Conservation (phyloP, 2,329 filamentous ascomycete species). For the Bipolaris cookei region DNA sequence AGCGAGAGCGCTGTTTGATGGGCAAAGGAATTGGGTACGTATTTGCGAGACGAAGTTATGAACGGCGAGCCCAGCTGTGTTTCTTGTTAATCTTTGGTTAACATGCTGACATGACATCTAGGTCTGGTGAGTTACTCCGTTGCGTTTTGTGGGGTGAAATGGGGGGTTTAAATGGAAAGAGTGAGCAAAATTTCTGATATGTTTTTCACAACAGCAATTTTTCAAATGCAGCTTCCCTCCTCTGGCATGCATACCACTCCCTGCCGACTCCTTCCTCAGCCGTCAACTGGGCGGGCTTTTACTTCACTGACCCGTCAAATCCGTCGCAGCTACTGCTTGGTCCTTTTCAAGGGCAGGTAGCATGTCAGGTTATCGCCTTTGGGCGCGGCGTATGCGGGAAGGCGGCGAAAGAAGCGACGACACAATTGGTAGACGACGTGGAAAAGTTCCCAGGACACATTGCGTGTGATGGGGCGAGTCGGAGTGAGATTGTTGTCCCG, state of each 20-base stretch:
- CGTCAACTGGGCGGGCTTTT: conserved; percentile 80
- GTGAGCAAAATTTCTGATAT: neutral
- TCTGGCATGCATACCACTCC: conserved; percentile 82
- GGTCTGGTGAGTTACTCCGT: conserved; percentile 7
- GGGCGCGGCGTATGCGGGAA: conserved; percentile 77
- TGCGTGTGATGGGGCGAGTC: conserved; percentile 76
- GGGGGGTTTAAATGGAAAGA: neutral
- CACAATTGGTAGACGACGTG: conserved; percentile 72
- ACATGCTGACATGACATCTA: neutral
- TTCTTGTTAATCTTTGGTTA: neutral
- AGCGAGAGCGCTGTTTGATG: conserved; percentile 71
- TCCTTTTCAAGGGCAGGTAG: conserved; percentile 76
- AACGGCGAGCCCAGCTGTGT: neutral
- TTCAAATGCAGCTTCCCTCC: conserved; percentile 73
- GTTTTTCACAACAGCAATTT: conserved; percentile 60
- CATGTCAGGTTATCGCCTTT: conserved; percentile 78
- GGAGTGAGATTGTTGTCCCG: conserved; percentile 83
- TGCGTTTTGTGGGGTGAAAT: neutral
- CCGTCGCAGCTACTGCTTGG: conserved; percentile 70
- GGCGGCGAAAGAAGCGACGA: conserved; percentile 65
- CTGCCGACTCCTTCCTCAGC: conserved; percentile 68
- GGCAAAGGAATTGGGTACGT: conserved; percentile 78
- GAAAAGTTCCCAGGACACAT: conserved; percentile 80
- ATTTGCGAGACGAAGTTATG: neutral
- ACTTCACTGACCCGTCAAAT: conserved; percentile 47